phyloP scores from a whole-genome alignment of 352 stramenopile species.

The Globisporangium alternatum region DNA sequence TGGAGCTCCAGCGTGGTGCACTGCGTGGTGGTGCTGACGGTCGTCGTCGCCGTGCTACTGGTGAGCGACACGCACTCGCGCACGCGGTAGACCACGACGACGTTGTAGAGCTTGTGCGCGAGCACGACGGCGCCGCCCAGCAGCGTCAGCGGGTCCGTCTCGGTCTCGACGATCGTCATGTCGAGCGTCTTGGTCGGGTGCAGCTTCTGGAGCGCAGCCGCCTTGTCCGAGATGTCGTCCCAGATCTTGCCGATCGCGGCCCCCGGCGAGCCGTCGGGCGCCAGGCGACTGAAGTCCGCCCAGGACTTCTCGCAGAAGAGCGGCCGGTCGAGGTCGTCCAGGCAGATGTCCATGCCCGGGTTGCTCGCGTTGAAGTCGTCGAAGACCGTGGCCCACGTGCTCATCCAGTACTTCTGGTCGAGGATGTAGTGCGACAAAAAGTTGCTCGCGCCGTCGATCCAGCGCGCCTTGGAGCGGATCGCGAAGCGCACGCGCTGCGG shows the following conservation, averaged over 20 bases:
- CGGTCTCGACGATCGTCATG: conserved; percentile 44
- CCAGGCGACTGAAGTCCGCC: conserved; percentile 31
- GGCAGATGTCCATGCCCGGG: conserved; percentile 42
- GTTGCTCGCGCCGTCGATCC: conserved; percentile 43
- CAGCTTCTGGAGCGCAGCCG: conserved; percentile 26
- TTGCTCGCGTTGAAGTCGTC: conserved; percentile 26
- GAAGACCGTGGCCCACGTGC: conserved; percentile 46
- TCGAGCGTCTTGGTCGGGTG: conserved; percentile 34
- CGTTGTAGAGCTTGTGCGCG: conserved; percentile 55
- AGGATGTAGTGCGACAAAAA: conserved; percentile 51
- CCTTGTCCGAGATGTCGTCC: conserved; percentile 35
- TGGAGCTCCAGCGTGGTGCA: conserved; percentile 33
- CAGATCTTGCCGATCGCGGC: conserved; percentile 30
- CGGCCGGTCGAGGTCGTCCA: conserved; percentile 49
- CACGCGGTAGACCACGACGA: conserved; percentile 42
- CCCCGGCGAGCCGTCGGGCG: conserved; percentile 7
- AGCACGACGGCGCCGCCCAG: conserved; percentile 43
- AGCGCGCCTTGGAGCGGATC: conserved; percentile 44
- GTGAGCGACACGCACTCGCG: conserved; percentile 22
- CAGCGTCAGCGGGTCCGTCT: conserved; percentile 48
- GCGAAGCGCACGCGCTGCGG: conserved; percentile 49
- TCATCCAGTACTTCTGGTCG: conserved; percentile 60
- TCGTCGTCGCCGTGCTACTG: neutral
- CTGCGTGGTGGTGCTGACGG: neutral
- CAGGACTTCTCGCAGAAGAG: conserved; percentile 60